Conservation (phyloP, 78 protist genomes). For the Dictyostelium capitatum region DNA sequence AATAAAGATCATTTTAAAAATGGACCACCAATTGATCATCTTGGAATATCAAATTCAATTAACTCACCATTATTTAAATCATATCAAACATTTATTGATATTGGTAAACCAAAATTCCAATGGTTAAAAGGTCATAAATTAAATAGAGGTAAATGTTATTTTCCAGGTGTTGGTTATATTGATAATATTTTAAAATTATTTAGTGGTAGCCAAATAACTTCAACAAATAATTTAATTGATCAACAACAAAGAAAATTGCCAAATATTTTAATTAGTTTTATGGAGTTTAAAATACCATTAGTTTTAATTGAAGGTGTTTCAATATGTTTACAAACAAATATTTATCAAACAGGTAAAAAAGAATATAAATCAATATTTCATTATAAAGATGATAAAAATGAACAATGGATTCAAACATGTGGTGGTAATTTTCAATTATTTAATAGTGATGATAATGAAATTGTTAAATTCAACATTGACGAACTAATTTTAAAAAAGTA, state of each 20-base stretch:
- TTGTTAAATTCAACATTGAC: neutral
- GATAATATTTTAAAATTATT: constrained; percentile 9
- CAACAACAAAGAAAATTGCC: neutral
- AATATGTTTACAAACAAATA: neutral
- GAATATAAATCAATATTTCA: constrained; percentile 7
- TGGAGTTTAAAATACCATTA: constrained; percentile 56
- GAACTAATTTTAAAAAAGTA: neutral
- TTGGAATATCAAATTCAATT: neutral
- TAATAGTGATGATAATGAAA: neutral
- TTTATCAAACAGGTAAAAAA: neutral
- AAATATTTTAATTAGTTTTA: neutral
- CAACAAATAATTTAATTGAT: too few relatives aligned
- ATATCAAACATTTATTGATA: neutral
- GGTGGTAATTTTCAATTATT: neutral
- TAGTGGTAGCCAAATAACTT: neutral
- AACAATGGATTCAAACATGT: neutral
- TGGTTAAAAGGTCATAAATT: constrained; percentile 60
- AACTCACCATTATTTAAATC: neutral
- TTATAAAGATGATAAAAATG: neutral
- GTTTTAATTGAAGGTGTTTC: constrained; percentile 35
- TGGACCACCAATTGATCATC: too few relatives aligned
- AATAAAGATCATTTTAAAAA: too few relatives aligned
- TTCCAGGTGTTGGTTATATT: constrained; percentile 56
- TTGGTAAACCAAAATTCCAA: neutral
- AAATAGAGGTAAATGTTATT: constrained; percentile 17